Evolutionary conservation across 2,329 filamentous ascomycete species (phyloP).

Genomic region (Aspergillaceae sp.): DNA sequence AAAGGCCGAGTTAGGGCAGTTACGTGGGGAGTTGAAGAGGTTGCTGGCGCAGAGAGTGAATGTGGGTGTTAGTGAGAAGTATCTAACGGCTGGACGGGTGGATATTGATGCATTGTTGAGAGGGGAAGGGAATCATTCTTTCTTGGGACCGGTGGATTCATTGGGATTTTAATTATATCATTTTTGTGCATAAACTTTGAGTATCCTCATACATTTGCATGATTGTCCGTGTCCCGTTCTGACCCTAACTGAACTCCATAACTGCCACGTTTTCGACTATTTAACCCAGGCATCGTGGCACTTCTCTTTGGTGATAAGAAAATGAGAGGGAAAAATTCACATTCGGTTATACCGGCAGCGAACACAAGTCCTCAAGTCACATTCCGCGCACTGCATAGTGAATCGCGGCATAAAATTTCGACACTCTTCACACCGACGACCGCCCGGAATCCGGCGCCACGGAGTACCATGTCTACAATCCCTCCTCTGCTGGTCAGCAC

Average conservation of each 20-base stretch:
- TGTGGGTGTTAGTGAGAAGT: conserved; percentile 77
- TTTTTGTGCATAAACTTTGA: too few species aligned
- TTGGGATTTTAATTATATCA: conserved; percentile 25
- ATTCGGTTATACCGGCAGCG: conserved; percentile 9
- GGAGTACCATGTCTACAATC: conserved; percentile 8
- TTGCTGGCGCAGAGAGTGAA: conserved; percentile 70
- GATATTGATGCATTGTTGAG: conserved; percentile 66
- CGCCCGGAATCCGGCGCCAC: conserved; percentile 4
- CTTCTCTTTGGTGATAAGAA: too few species aligned
- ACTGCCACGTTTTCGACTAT: too few species aligned
- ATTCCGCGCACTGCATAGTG: conserved; percentile 5
- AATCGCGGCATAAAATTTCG: conserved; percentile 2
- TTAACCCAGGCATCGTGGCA: too few species aligned
- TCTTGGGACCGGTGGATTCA: conserved; percentile 50
- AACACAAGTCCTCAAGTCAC: conserved; percentile 4
- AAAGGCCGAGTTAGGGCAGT: conserved; percentile 62
- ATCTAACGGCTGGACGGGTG: conserved; percentile 67
- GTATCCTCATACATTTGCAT: conserved; percentile 1
- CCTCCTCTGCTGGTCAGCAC: conserved; percentile 7
- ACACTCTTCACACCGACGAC: conserved; percentile 5
- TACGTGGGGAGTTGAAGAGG: conserved; percentile 64
- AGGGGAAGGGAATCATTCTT: conserved; percentile 54
- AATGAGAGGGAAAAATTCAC: background rate
- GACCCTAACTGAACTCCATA: too few species aligned
- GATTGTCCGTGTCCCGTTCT: too few species aligned